Conservation (phyloP, 2,329 filamentous ascomycete genomes). For the Hymenoscyphus linearis region DNA sequence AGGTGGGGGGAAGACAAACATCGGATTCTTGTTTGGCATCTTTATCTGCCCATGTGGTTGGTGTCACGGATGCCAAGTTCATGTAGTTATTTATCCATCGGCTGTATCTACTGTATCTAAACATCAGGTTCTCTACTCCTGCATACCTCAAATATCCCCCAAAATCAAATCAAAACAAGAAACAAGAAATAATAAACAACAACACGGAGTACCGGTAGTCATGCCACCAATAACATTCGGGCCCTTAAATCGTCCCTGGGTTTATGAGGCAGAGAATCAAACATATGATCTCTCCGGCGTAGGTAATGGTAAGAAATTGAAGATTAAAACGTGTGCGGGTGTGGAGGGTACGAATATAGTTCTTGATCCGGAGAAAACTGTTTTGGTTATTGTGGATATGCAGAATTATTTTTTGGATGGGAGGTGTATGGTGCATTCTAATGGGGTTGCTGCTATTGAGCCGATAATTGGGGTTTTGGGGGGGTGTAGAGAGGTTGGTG, state of each 20-base stretch:
- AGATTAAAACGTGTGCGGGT: slow-evolving; percentile 29
- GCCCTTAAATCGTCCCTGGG: slow-evolving; percentile 18
- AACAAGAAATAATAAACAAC: background rate
- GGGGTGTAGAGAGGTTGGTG: slow-evolving; percentile 43
- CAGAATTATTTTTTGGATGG: slow-evolving; percentile 47
- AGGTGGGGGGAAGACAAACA: no score
- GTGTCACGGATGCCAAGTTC: no score
- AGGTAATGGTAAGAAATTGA: slow-evolving; percentile 15
- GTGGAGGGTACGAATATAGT: slow-evolving; percentile 31
- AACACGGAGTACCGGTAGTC: no score
- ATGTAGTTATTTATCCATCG: no score
- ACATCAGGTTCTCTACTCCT: no score
- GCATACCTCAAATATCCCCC: no score
- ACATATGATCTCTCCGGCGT: slow-evolving; percentile 20
- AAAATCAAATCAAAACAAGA: background rate
- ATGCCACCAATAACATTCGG: slow-evolving; percentile 16
- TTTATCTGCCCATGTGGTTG: no score
- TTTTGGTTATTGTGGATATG: slow-evolving; percentile 47
- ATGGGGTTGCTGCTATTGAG: slow-evolving; percentile 38
- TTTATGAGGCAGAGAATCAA: slow-evolving; percentile 13
- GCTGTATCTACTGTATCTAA: no score
- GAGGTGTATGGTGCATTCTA: slow-evolving; percentile 37
- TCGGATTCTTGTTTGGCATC: no score
- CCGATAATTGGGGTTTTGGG: slow-evolving; percentile 39
- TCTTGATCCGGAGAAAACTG: slow-evolving; percentile 38